These are phyloP conservation scores for Wickerhamomyces sp. DNA, from an alignment of 1,139 yeast genomes.

Conservation along the genomic window DNA sequence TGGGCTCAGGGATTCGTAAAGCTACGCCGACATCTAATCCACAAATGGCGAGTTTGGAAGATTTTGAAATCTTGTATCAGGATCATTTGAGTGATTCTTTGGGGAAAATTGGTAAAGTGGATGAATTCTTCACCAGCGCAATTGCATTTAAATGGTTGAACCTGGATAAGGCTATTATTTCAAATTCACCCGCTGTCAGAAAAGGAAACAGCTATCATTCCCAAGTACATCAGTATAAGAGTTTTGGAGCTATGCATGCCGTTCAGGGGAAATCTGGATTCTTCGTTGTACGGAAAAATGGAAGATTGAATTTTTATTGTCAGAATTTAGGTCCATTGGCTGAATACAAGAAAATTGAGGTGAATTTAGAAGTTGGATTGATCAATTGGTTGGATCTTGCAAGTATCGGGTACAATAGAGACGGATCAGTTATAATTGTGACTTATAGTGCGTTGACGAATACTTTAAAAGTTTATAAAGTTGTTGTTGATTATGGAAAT, in stretches of 20 bases:
- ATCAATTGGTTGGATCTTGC: slow-evolving; percentile 35
- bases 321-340: slow-evolving; percentile 55
- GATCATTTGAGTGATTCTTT: slow-evolving; percentile 25
- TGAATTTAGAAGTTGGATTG: slow-evolving; percentile 23
- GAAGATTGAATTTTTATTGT: slow-evolving; percentile 51
- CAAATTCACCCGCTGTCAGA: slow-evolving; percentile 46
- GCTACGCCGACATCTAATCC: slow-evolving; percentile 9
- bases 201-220: slow-evolving; percentile 35
- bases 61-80: slow-evolving; percentile 30
- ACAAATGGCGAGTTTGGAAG: slow-evolving; percentile 22
- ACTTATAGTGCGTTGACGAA: slow-evolving; percentile 39
- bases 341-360: slow-evolving; percentile 41
- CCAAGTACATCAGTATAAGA: slow-evolving; percentile 52
- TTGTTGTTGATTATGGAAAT: slow-evolving; percentile 57
- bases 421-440: slow-evolving; percentile 43
- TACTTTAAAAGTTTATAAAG: slow-evolving; percentile 41
- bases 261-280: slow-evolving; percentile 67
- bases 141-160: slow-evolving; percentile 67
- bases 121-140: slow-evolving; percentile 24
- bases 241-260: slow-evolving; percentile 68
- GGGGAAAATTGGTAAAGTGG: slow-evolving; percentile 11
- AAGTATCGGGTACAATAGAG: slow-evolving; percentile 54
- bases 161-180: slow-evolving; percentile 56
- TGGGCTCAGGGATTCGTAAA: slow-evolving; percentile 19
- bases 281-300: slow-evolving; percentile 59